Conservation (phyloP, 2,329 filamentous ascomycete species). For the Penicillium sp. region DNA sequence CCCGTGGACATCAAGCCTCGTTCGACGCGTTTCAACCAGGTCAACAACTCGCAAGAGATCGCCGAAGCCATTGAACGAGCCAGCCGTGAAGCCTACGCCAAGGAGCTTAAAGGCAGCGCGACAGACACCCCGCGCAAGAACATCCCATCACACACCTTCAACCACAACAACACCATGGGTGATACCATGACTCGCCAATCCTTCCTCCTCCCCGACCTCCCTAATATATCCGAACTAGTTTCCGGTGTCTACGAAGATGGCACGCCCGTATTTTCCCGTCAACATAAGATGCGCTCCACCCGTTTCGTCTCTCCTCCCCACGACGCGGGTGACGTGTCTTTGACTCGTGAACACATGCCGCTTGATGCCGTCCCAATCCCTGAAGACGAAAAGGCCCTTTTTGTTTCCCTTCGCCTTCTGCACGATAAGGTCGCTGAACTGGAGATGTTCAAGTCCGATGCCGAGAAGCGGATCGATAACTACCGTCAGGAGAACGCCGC, state of each 20-base stretch:
- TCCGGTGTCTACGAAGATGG: constrained; percentile 55
- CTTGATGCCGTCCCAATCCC: constrained; percentile 54
- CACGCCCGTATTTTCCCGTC: constrained; percentile 53
- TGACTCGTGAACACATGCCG: constrained; percentile 41
- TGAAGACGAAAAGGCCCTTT: constrained; percentile 59
- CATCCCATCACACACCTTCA: constrained; percentile 23
- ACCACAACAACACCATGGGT: constrained; percentile 33
- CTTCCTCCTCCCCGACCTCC: constrained; percentile 57
- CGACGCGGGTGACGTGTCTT: constrained; percentile 29
- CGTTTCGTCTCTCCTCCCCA: constrained; percentile 50
- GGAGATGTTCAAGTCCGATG: constrained; percentile 52
- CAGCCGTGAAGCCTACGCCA: constrained; percentile 33
- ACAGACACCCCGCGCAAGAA: constrained; percentile 21
- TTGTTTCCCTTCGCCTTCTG: constrained; percentile 55
- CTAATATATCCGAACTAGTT: constrained; percentile 58
- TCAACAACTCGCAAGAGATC: constrained; percentile 41
- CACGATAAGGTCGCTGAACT: constrained; percentile 55
- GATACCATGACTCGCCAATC: constrained; percentile 54
- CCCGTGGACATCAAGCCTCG: constrained; percentile 41
- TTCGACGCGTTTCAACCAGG: constrained; percentile 53
- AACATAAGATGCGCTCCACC: constrained; percentile 46
- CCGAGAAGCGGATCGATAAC: constrained; percentile 47
- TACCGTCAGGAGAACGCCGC: constrained; percentile 50
- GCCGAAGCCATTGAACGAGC: constrained; percentile 38
- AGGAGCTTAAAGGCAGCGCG: constrained; percentile 28